Evolutionary conservation across 306 rosid genomes (phyloP), one percentile per base, ranked within the genome.

Genomic region (Parietaria judaica): DNA sequence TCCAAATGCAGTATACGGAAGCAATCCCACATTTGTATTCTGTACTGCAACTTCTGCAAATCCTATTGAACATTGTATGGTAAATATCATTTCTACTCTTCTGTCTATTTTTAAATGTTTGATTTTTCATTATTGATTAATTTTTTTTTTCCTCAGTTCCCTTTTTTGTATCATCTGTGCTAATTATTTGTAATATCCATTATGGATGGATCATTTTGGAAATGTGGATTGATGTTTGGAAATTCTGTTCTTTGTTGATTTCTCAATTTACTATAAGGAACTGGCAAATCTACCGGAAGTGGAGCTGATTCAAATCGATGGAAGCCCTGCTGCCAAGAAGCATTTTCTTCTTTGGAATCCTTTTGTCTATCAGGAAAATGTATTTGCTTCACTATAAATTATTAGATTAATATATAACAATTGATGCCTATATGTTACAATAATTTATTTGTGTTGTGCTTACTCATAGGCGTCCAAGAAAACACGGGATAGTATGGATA

Each of bases 41-140:
- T 92, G 89, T 57, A 84, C 98, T 17, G 98, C 98, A 54, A 92
- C 98, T 68, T 92, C 90, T 61, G 92, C 95, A 50, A 92, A 88
- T 80, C 94, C 98, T 34, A 76, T 60, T 5, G 88, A 86, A 72
- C 98, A 92, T 72, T 92, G 90, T 64, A 84, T 80, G 95, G 98
- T 86, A 86, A 80, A 70, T 52, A 69, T 64, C 23, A n/a, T 36
- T 11, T 45, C 15, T 49, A 49, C 8, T 58, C 14, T 36, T 68
- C 51, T 44, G 14, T 74, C 37, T 51, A 46, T 35, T n/a, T n/a
- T n/a, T 58, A 35, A 36, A 47, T 36, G 47, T 50, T 36, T 53
- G 61, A 61, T 31, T 43, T 36, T 70, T 68, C 62, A 53, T 36
- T 56, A 47, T 69, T 55, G 53, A 8, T 55, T 49, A 12, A 7